Conservation (phyloP, 2,329 filamentous ascomycete genomes). For the Mariannaea elegans region DNA sequence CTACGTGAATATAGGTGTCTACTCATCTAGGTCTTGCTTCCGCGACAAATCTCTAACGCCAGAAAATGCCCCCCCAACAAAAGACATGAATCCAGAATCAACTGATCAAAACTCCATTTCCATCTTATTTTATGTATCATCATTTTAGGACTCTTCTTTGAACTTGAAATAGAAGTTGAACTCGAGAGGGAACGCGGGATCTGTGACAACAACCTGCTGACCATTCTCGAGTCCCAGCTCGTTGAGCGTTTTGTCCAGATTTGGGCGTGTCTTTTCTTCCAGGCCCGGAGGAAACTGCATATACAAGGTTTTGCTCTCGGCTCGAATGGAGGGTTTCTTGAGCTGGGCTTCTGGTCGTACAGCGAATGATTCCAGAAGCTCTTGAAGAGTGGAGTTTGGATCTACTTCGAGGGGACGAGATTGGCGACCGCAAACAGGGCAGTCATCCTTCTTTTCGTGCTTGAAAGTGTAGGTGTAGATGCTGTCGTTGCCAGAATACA, state of each 20-base stretch:
- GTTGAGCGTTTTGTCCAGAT: constrained; percentile 78
- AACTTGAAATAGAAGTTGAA: constrained; percentile 66
- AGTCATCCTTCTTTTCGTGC: constrained; percentile 93
- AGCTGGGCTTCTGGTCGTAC: constrained; percentile 88
- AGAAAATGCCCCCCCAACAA: constrained; percentile 32
- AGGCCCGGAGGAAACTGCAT: constrained; percentile 85
- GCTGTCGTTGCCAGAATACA: constrained; percentile 96
- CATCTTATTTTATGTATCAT: neutral
- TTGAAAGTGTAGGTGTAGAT: constrained; percentile 98
- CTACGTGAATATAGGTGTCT: constrained; percentile 38
- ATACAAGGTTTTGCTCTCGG: constrained; percentile 85
- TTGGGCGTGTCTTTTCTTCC: constrained; percentile 84
- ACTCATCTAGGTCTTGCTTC: constrained; percentile 37
- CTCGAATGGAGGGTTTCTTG: constrained; percentile 88
- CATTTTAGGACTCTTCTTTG: constrained; percentile 38
- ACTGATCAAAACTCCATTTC: constrained; percentile 27
- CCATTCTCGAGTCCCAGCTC: constrained; percentile 79
- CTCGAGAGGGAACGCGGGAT: constrained; percentile 85
- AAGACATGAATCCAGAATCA: constrained; percentile 14
- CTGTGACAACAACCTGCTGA: constrained; percentile 90
- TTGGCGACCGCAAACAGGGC: constrained; percentile 89
- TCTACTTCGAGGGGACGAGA: constrained; percentile 80
- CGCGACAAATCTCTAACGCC: constrained; percentile 39
- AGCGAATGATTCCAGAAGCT: constrained; percentile 86
- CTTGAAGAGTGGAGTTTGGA: constrained; percentile 76